These are phyloP conservation scores for Phytophthora pini DNA, from an alignment of 352 stramenopile species.

Conservation along the genomic window DNA sequence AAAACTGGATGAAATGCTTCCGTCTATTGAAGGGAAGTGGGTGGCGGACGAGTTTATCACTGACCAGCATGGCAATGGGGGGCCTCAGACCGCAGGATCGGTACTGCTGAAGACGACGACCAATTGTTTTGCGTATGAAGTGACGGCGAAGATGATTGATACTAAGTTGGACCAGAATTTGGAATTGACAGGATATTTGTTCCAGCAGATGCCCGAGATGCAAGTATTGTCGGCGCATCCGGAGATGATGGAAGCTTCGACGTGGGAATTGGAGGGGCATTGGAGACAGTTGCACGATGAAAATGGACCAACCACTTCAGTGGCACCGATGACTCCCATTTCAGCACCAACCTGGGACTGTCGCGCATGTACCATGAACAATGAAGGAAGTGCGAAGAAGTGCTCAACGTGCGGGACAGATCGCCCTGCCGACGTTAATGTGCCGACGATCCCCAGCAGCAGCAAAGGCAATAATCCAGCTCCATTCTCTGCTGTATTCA, in stretches of 20 bases:
- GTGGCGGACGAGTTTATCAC: slow-evolving; percentile 72
- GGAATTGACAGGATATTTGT: slow-evolving; percentile 67
- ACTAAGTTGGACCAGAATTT: slow-evolving; percentile 46
- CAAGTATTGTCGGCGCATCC: slow-evolving; percentile 47
- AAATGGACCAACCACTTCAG: slow-evolving; percentile 16
- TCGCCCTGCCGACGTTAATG: slow-evolving; percentile 46
- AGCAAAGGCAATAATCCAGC: slow-evolving; percentile 76
- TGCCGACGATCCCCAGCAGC: slow-evolving; percentile 34
- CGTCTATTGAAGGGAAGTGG: slow-evolving; percentile 83
- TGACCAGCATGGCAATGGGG: slow-evolving; percentile 52
- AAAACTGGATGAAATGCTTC: slow-evolving; percentile 51
- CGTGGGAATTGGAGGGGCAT: slow-evolving; percentile 78
- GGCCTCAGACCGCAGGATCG: slow-evolving; percentile 69
- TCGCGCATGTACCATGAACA: slow-evolving; percentile 80
- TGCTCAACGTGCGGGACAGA: slow-evolving; percentile 79
- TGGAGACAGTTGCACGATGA: slow-evolving; percentile 72
- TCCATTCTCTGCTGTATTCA: slow-evolving; percentile 70
- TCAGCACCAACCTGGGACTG: slow-evolving; percentile 64
- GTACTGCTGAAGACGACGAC: slow-evolving; percentile 62
- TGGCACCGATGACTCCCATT: slow-evolving; percentile 28
- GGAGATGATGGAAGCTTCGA: slow-evolving; percentile 26
- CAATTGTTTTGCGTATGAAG: slow-evolving; percentile 70
- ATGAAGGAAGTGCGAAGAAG: slow-evolving; percentile 59
- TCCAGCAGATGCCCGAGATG: slow-evolving; percentile 61
- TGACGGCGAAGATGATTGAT: slow-evolving; percentile 62